phyloP scores from a whole-genome alignment of 352 stramenopile species.

The Globisporangium acanthophoron region DNA sequence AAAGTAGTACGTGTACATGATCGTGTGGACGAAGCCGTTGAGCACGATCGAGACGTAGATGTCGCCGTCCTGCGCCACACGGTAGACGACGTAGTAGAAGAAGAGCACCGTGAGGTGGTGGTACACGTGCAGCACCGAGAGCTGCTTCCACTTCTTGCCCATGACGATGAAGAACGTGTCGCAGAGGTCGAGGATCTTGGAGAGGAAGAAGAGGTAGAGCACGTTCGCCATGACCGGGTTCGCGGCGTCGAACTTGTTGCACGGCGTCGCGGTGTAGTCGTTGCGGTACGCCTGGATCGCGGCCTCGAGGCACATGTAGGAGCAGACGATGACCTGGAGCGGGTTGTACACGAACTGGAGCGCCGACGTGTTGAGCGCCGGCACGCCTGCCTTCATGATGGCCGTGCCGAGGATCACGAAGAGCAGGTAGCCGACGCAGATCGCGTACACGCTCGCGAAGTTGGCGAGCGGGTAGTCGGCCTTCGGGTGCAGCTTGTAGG shows the following conservation, averaged over 20 bases:
- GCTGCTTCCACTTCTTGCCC: constrained; percentile 96
- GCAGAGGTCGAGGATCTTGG: constrained; percentile 93
- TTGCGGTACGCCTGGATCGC: constrained; percentile 90
- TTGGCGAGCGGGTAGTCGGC: constrained; percentile 34
- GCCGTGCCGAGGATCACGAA: constrained; percentile 69
- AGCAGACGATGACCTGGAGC: constrained; percentile 93
- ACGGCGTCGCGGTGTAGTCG: constrained; percentile 90
- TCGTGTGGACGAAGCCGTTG: constrained; percentile 97
- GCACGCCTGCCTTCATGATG: constrained; percentile 74
- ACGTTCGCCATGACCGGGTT: constrained; percentile 93
- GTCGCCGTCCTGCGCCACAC: constrained; percentile 94
- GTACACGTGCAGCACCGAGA: constrained; percentile 98
- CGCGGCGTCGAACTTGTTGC: constrained; percentile 85
- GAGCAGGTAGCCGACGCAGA: constrained; percentile 52
- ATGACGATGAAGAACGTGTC: constrained; percentile 98
- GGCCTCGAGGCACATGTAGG: constrained; percentile 96
- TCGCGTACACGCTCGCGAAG: constrained; percentile 49
- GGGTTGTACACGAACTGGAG: constrained; percentile 98
- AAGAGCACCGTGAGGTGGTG: constrained; percentile 97
- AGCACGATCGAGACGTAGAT: constrained; percentile 96
- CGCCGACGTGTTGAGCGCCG: constrained; percentile 59
- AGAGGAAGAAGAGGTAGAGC: constrained; percentile 98
- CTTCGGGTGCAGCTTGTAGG: constrained; percentile 28
- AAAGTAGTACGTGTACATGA: constrained; percentile 99
- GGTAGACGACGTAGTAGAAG: constrained; percentile 95